Percentiles rank a stretch among this genome's conserved stretches.
Conservation (phyloP, 2,329 filamentous ascomycete species). For the Cytospora chrysosperma region DNA sequence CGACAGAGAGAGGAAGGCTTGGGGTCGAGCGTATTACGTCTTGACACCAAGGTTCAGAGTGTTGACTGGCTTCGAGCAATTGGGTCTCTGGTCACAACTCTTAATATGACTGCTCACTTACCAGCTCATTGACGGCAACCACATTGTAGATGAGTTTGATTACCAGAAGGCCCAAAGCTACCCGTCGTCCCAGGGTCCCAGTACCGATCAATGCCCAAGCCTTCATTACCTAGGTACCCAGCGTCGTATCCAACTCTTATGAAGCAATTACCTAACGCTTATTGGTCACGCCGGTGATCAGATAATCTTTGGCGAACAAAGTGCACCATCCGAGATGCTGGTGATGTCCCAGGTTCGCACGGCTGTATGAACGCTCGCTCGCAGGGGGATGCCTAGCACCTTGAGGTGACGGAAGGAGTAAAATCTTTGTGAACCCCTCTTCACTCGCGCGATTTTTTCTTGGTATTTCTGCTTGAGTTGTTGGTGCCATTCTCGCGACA, state of each 20-base stretch:
- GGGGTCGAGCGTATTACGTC: neutral
- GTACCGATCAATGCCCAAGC: conserved; percentile 12
- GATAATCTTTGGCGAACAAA: conserved; percentile 2
- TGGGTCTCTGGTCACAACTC: neutral
- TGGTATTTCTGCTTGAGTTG: too few species aligned
- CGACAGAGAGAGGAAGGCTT: neutral
- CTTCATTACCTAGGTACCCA: neutral
- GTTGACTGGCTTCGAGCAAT: neutral
- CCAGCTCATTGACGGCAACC: conserved; percentile 14
- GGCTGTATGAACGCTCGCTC: neutral
- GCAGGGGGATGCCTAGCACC: conserved; percentile 14
- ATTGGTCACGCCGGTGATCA: conserved; percentile 18
- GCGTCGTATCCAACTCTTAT: conserved; percentile 8
- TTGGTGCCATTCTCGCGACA: neutral
- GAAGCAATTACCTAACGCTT: conserved; percentile 1
- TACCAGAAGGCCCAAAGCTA: conserved; percentile 1
- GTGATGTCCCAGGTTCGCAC: neutral
- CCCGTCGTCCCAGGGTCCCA: conserved; percentile 7
- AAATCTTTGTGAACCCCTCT: neutral
- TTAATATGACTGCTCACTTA: conserved; percentile 2
- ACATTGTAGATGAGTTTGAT: conserved; percentile 14
- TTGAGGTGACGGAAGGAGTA: neutral
- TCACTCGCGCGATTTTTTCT: neutral
- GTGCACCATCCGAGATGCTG: conserved; percentile 4
- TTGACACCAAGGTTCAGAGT: neutral